Conservation (phyloP, 345 rosid species). For the Brassica nigra region DNA sequence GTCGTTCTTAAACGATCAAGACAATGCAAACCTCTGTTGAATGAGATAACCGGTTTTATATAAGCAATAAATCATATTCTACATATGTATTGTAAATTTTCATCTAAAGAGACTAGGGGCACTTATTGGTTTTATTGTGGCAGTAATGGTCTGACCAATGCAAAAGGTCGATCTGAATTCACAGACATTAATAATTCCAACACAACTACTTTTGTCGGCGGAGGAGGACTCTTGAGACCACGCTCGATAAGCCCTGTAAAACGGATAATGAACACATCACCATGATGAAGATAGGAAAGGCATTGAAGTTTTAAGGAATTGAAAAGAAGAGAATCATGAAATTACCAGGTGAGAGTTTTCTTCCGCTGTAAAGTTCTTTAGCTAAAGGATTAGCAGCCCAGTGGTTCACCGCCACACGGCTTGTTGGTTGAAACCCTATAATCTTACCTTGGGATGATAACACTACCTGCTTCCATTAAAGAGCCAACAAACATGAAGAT, state of each 20-base stretch:
- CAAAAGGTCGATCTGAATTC: conserved; percentile 55
- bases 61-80: conserved; percentile 8
- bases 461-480: conserved; percentile 50
- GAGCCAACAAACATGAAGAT: conserved; percentile 4
- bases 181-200: conserved; percentile 72
- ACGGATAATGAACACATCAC: neutral
- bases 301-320: neutral
- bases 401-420: conserved; percentile 66
- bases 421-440: conserved; percentile 81
- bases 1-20: conserved; percentile 20
- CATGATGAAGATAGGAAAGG: conserved; percentile 13
- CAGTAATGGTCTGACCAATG: conserved; percentile 62
- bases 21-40: neutral
- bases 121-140: conserved; percentile 23
- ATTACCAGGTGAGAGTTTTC: conserved; percentile 64
- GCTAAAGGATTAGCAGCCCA: conserved; percentile 83
- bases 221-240: conserved; percentile 53
- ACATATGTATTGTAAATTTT: conserved; percentile 1
- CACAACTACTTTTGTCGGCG: conserved; percentile 54
- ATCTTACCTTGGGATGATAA: conserved; percentile 64
- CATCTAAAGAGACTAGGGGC: conserved; percentile 6
- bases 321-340: conserved; percentile 23
- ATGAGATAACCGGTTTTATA: neutral
- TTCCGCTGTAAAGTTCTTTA: conserved; percentile 61
- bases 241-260: conserved; percentile 70